Base-by-base conservation (phyloP, 176 grass and related monocot genomes). In the Pharus latifolius region DNA sequence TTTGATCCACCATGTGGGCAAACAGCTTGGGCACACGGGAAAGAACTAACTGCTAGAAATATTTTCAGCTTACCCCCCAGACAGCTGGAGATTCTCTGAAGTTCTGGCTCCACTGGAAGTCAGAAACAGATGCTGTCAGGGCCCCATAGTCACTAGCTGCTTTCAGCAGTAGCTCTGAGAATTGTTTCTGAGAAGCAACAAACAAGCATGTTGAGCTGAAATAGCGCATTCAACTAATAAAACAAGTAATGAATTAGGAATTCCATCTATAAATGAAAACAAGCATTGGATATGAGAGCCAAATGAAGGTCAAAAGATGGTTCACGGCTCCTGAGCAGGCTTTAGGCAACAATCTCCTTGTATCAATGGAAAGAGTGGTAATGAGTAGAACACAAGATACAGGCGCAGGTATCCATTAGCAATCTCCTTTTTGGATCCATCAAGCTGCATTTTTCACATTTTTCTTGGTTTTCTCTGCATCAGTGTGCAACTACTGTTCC, bases 61-160 rank as follows among this genome's bases (percentile, higher is more conserved):
- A 65, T 62, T 75, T 56, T 56, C 9, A 41, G 72, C 95, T 72
- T 85, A 98, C 95, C 59, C 87, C 95, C 95, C 95, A 99, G 44
- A 99, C 78, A 56, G 95, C 83, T 41, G 95, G 95, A 18, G 95
- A 83, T 63, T 99, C 90, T 80, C 87, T 99, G 62, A 99, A 99
- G 69, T 94, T 94, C 62, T 94, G 95, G 75, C 95, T 94, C 95
- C 95, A 99, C 49, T 91, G 95, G 64, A 98, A 98, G 86, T 99
- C 95, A 18, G 72, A 35, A 22, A 94, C 95, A 69, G 95, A 90
- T 78, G 82, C 72, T 72, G 95, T 91, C 74, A 99, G 58, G 48
- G 90, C 89, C 35, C 85, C 90, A 68, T 98, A 98, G 63, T 98
- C 95, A 81, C 95, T 91, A 71, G 90, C 95, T 15, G 95, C 95